Percentiles rank a stretch among this genome's conserved stretches.
phyloP scores from a whole-genome alignment of 768 basidiomycete genomes.

The Crassisporium funariophilum region DNA sequence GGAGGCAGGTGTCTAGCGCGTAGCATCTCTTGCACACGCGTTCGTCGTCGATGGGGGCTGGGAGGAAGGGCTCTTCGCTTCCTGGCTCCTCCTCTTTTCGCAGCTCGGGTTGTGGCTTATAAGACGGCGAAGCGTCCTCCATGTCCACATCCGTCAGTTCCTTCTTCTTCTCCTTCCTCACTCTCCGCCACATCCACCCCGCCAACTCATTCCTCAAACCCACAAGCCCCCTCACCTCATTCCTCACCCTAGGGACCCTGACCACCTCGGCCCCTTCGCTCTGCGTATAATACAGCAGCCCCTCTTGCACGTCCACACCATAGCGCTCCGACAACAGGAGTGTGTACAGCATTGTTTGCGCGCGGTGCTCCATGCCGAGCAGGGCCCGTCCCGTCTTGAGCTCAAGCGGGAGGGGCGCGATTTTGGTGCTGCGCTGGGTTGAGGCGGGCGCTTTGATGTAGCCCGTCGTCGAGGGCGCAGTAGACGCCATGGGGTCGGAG shows the following conservation, averaged over 20 bases:
- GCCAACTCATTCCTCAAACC: constrained; percentile 84
- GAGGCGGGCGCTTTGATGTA: neutral
- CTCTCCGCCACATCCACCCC: constrained; percentile 65
- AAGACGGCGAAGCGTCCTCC: constrained; percentile 4
- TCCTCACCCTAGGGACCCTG: constrained; percentile 73
- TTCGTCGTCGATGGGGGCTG: constrained; percentile 84
- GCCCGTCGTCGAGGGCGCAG: constrained; percentile 2
- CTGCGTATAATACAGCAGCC: constrained; percentile 94
- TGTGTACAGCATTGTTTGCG: constrained; percentile 97
- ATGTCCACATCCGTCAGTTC: constrained; percentile 17
- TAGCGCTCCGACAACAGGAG: constrained; percentile 91
- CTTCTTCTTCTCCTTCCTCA: constrained; percentile 14
- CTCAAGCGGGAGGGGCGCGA: constrained; percentile 77
- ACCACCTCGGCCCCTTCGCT: constrained; percentile 73
- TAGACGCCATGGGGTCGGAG: constrained; percentile 39
- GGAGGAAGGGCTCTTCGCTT: constrained; percentile 72
- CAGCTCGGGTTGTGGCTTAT: neutral
- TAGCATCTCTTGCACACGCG: constrained; percentile 82
- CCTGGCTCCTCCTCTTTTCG: constrained; percentile 16
- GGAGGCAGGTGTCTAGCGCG: constrained; percentile 84
- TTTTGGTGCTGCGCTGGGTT: constrained; percentile 23
- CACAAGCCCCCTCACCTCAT: constrained; percentile 87
- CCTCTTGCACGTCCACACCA: constrained; percentile 74
- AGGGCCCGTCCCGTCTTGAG: constrained; percentile 90
- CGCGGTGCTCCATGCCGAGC: constrained; percentile 87